These are phyloP conservation scores for Nepenthes gracilis DNA, from an alignment of 148 eudicot genomes.

Conservation along the genomic window DNA sequence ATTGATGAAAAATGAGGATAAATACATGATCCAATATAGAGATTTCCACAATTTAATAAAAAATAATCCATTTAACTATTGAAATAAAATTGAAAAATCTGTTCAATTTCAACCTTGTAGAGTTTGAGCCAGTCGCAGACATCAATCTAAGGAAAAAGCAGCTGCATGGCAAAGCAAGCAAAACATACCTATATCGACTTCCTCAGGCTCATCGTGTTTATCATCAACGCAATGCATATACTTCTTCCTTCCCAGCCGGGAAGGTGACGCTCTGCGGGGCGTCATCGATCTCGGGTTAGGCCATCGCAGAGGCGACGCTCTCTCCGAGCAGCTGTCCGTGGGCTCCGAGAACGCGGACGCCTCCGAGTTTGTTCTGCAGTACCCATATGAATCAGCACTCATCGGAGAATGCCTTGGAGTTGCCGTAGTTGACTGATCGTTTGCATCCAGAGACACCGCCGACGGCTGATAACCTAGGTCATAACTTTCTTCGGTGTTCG, in stretches of 20 bases:
- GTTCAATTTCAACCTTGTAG: too few species aligned
- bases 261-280: slow-evolving; percentile 41
- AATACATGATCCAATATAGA: too few species aligned
- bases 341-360: slow-evolving; percentile 50
- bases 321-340: slow-evolving; percentile 41
- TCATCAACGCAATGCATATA: slow-evolving; percentile 29
- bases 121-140: too few species aligned
- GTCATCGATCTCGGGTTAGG: slow-evolving; percentile 34
- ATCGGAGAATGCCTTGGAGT: slow-evolving; percentile 20
- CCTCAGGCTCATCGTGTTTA: slow-evolving; percentile 21
- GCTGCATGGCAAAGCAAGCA: too few species aligned
- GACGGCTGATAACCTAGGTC: slow-evolving; percentile 35
- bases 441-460: slow-evolving; percentile 29
- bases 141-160: too few species aligned
- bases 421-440: slow-evolving; percentile 32
- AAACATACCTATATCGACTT: slow-evolving; percentile 48
- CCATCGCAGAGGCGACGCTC: slow-evolving; percentile 53
- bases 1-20: too few species aligned
- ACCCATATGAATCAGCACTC: slow-evolving; percentile 38
- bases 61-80: too few species aligned
- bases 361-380: slow-evolving; percentile 57
- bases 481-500: slow-evolving; percentile 27
- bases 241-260: slow-evolving; percentile 52
- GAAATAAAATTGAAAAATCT: too few species aligned
- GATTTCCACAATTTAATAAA: too few species aligned